These are phyloP conservation scores for Quercus suber DNA, from an alignment of 306 rosid species.

Conservation along the genomic window DNA sequence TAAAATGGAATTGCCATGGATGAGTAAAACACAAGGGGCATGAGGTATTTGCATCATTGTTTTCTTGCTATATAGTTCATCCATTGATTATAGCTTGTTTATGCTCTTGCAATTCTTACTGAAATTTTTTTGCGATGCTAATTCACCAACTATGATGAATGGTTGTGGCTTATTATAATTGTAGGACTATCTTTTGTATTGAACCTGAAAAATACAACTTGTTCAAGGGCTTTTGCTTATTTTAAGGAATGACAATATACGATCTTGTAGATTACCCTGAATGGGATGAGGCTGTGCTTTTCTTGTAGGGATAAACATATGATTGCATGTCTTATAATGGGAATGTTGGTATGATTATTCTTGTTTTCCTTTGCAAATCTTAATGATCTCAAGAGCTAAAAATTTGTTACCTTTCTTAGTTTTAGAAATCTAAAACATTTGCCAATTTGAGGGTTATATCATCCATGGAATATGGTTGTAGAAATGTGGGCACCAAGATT, in stretches of 20 bases:
- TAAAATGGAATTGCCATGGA: conserved; percentile 62
- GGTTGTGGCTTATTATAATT: conserved; percentile 30
- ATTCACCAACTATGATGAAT: conserved; percentile 39
- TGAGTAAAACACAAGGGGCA: conserved; percentile 49
- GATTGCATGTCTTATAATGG: background rate
- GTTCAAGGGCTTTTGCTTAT: conserved; percentile 25
- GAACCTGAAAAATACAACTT: conserved; percentile 23
- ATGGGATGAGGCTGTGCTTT: conserved; percentile 11
- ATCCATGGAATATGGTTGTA: background rate
- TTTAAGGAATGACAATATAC: conserved; percentile 19
- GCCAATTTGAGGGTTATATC: background rate
- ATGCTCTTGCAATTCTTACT: conserved; percentile 18
- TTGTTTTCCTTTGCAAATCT: background rate
- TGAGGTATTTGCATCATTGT: conserved; percentile 47
- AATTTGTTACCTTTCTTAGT: background rate
- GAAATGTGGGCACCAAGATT: background rate
- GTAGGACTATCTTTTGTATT: conserved; percentile 28
- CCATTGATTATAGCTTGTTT: conserved; percentile 36
- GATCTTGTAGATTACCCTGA: conserved; percentile 12
- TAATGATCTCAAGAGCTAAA: background rate
- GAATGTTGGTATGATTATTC: background rate
- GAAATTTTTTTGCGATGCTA: conserved; percentile 39
- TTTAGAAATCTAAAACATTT: background rate
- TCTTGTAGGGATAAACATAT: conserved; percentile 8
- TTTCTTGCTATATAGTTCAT: conserved; percentile 25